phyloP scores from a whole-genome alignment of 192 early-diverging fungal species.

The Coemansia sp. region DNA sequence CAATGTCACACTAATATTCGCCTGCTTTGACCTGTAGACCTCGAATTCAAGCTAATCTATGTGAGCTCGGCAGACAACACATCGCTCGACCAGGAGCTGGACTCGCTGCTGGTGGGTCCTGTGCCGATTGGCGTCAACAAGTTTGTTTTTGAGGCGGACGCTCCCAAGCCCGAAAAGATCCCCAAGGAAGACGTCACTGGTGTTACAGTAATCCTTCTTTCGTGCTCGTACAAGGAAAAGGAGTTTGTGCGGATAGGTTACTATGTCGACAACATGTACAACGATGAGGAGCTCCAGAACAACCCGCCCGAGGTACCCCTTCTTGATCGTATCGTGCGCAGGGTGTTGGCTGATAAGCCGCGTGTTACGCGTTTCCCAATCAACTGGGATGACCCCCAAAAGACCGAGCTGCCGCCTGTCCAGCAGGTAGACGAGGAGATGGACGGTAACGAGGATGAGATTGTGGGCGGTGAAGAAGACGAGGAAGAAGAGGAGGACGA shows the following conservation, averaged over 20 bases:
- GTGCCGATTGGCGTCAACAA: slow-evolving; percentile 92
- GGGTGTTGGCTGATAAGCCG: slow-evolving; percentile 91
- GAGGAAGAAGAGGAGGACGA: slow-evolving; percentile 15
- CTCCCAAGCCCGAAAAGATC: slow-evolving; percentile 71
- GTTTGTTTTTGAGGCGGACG: slow-evolving; percentile 80
- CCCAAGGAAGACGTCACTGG: slow-evolving; percentile 80
- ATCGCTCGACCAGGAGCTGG: slow-evolving; percentile 84
- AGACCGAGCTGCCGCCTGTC: slow-evolving; percentile 31
- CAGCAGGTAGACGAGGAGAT: slow-evolving; percentile 14
- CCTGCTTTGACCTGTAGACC: slow-evolving; percentile 55
- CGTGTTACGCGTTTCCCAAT: slow-evolving; percentile 86
- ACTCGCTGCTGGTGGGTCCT: slow-evolving; percentile 93
- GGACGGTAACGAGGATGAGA: slow-evolving; percentile 17
- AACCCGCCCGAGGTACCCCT: slow-evolving; percentile 69
- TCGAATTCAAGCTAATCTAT: slow-evolving; percentile 97
- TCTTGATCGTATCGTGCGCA: slow-evolving; percentile 75
- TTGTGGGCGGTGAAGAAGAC: slow-evolving; percentile 4
- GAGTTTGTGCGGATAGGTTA: slow-evolving; percentile 98
- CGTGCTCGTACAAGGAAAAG: slow-evolving; percentile 82
- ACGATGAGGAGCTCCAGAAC: slow-evolving; percentile 73
- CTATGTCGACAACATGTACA: slow-evolving; percentile 96
- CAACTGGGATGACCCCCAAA: slow-evolving; percentile 56
- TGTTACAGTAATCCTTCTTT: slow-evolving; percentile 86
- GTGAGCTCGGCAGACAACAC: slow-evolving; percentile 85
- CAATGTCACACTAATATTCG: neutral